Evolutionary conservation across 345 rosid genomes (phyloP).

Genomic region (Hibiscus tridactylites): DNA sequence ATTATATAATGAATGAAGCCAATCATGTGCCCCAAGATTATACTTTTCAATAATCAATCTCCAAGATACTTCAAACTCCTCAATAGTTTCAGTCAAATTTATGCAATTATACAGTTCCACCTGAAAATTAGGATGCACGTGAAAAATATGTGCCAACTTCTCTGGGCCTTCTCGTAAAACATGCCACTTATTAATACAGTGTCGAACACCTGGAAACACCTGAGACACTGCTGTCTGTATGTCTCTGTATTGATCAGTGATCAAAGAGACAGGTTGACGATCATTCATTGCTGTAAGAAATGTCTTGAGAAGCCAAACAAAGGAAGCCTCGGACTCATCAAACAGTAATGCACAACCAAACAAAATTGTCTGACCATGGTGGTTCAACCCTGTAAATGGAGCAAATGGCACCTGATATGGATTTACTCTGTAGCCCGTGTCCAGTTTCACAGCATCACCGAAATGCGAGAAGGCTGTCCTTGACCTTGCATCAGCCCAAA

Average conservation of each 20-base stretch:
- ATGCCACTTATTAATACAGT: constrained; percentile 88
- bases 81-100: constrained; percentile 80
- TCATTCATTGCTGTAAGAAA: constrained; percentile 90
- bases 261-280: constrained; percentile 57
- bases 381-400: constrained; percentile 91
- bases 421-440: constrained; percentile 53
- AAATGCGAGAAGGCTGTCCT: constrained; percentile 80
- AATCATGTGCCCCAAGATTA: constrained; percentile 66
- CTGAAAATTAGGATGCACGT: constrained; percentile 67
- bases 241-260: constrained; percentile 77
- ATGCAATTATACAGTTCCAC: constrained; percentile 76
- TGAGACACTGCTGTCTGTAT: constrained; percentile 62
- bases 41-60: constrained; percentile 71
- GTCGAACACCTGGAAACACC: constrained; percentile 80
- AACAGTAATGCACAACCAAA: constrained; percentile 93
- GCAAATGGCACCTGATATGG: constrained; percentile 78
- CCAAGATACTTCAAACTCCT: constrained; percentile 93
- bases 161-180: constrained; percentile 88
- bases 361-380: constrained; percentile 79
- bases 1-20: constrained; percentile 73
- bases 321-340: constrained; percentile 86
- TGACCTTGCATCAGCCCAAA: constrained; percentile 97
- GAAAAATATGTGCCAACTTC: constrained; percentile 75
- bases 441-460: constrained; percentile 74
- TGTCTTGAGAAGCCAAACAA: constrained; percentile 79